Evolutionary conservation across 1,284 basidiomycete species (phyloP).

Genomic region (Cystobasidium pallidum): DNA sequence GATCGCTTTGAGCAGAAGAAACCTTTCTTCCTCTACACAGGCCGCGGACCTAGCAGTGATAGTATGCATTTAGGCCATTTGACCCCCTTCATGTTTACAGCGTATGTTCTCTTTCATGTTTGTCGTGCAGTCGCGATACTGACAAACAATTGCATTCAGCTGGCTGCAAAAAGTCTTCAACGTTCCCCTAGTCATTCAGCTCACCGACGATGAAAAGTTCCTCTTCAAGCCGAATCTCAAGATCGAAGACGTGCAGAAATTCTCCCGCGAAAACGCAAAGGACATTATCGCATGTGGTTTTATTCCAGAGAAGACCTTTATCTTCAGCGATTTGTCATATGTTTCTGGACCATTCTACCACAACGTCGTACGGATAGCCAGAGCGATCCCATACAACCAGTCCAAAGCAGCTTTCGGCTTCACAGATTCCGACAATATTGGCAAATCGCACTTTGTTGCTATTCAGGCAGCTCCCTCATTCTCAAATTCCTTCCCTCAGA

Average conservation of each 20-base stretch:
- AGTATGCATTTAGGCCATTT: conserved; percentile 98
- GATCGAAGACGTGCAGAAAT: conserved; percentile 82
- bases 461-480: conserved; percentile 96
- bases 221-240: conserved; percentile 94
- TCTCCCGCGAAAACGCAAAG: conserved; percentile 81
- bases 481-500: conserved; percentile 98
- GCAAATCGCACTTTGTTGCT: conserved; percentile 97
- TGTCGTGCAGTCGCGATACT: too few relatives aligned
- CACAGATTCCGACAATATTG: conserved; percentile 80
- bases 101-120: conserved; percentile 63
- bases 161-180: conserved; percentile 19
- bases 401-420: conserved; percentile 96
- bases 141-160: background rate
- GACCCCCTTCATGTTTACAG: conserved; percentile 96
- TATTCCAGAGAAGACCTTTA: conserved; percentile 90
- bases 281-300: conserved; percentile 98
- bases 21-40: conserved; percentile 98
- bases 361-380: conserved; percentile 90
- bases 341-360: conserved; percentile 91
- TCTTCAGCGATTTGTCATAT: conserved; percentile 90
- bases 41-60: conserved; percentile 91
- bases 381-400: conserved; percentile 90
- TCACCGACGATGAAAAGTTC: conserved; percentile 96
- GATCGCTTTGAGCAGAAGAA: conserved; percentile 96
- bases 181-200: conserved; percentile 14